phyloP scores from a whole-genome alignment of 148 eudicot species.

The Arbutus unedo region DNA sequence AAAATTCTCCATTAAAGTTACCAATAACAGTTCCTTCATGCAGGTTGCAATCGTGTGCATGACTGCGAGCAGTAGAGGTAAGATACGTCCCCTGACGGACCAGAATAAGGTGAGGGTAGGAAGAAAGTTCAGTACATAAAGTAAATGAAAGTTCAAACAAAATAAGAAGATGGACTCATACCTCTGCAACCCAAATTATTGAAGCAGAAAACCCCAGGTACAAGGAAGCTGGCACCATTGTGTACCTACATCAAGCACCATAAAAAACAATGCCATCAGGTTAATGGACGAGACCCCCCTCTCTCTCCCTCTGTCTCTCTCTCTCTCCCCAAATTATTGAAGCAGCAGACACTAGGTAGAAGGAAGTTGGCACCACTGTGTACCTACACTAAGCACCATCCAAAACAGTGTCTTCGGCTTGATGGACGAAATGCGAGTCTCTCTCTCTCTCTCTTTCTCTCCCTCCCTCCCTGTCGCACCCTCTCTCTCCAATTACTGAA shows the following conservation, averaged over 20 bases:
- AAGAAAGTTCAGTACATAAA: background rate
- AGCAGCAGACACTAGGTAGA: too few species aligned
- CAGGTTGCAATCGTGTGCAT: slow-evolving; percentile 62
- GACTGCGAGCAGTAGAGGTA: slow-evolving; percentile 82
- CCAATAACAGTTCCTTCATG: slow-evolving; percentile 92
- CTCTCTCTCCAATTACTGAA: too few species aligned
- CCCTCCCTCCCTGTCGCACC: too few species aligned
- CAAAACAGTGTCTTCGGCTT: background rate
- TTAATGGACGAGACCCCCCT: background rate
- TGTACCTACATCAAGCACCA: slow-evolving; percentile 59
- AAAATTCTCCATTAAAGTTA: slow-evolving; percentile 87
- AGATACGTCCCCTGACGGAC: slow-evolving; percentile 85
- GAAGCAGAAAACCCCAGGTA: slow-evolving; percentile 93
- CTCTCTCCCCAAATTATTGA: too few species aligned
- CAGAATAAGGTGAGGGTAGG: slow-evolving; percentile 17
- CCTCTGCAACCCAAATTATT: slow-evolving; percentile 98
- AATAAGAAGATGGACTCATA: slow-evolving; percentile 20
- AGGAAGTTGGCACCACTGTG: too few species aligned
- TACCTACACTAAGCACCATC: too few species aligned
- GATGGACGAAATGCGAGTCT: background rate
- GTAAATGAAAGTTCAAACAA: slow-evolving; percentile 1
- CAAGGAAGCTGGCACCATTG: slow-evolving; percentile 91
- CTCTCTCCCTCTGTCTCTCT: background rate
- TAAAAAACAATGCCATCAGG: background rate
- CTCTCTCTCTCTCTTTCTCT: background rate